Evolutionary conservation across 2,329 filamentous ascomycete genomes (phyloP).

Genomic region (Fusarium albosuccineum): DNA sequence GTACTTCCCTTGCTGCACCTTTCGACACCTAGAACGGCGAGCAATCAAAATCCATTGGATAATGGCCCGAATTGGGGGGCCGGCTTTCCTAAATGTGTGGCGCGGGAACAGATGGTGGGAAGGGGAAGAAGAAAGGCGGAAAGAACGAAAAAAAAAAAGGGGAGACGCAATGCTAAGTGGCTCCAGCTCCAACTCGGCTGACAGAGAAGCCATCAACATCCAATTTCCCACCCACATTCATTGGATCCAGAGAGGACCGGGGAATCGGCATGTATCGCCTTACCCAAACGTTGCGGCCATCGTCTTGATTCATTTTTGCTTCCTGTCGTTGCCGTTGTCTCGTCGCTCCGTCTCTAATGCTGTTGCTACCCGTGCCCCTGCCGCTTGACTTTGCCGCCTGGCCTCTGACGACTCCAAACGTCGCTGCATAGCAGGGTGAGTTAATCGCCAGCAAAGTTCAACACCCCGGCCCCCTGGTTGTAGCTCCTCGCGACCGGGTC

Average conservation of each 20-base stretch:
- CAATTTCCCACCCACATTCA: constrained; percentile 45
- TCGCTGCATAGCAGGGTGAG: constrained; percentile 17
- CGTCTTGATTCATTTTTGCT: constrained; percentile 18
- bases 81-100: constrained; percentile 34
- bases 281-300: constrained; percentile 16
- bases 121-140: background rate
- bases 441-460: constrained; percentile 20
- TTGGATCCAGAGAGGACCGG: constrained; percentile 38
- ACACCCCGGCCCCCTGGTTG: constrained; percentile 30
- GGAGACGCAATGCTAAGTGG: constrained; percentile 43
- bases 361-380: constrained; percentile 14
- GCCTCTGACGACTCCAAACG: constrained; percentile 13
- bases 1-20: constrained; percentile 2
- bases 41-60: constrained; percentile 15
- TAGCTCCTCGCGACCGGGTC: constrained; percentile 34
- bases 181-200: constrained; percentile 35
- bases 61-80: background rate
- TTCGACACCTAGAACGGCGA: background rate
- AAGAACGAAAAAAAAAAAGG: constrained; percentile 29
- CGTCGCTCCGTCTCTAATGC: constrained; percentile 20
- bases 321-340: constrained; percentile 10
- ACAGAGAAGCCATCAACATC: constrained; percentile 46
- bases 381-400: constrained; percentile 4
- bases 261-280: constrained; percentile 35
- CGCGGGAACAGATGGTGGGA: constrained; percentile 25